phyloP scores from a whole-genome alignment of 192 early-diverging fungal genomes.

The Backusella australiensis region DNA sequence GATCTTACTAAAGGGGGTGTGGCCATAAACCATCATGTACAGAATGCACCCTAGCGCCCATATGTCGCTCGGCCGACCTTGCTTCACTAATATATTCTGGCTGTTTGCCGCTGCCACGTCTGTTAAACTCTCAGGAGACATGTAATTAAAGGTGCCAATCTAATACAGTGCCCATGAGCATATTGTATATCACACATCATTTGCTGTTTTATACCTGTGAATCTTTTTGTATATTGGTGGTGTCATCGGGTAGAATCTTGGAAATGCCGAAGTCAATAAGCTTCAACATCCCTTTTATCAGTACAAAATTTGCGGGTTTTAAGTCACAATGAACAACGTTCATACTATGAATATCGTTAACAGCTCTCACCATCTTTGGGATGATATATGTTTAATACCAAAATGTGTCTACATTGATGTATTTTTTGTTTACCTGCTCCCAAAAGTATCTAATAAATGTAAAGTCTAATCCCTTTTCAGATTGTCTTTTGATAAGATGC shows the following conservation, averaged over 20 bases:
- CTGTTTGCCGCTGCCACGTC: background rate
- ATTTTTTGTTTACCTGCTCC: constrained; percentile 59
- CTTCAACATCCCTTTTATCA: constrained; percentile 83
- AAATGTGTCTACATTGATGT: background rate
- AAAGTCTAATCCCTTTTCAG: constrained; percentile 54
- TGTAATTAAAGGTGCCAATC: constrained; percentile 91
- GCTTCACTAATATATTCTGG: background rate
- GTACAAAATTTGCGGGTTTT: constrained; percentile 95
- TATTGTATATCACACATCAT: too few species aligned
- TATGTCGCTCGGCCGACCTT: constrained; percentile 65
- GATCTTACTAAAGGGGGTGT: constrained; percentile 78
- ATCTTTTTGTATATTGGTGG: constrained; percentile 90
- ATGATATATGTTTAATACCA: background rate
- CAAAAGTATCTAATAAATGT: constrained; percentile 83
- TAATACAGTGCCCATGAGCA: too few species aligned
- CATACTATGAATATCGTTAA: constrained; percentile 80
- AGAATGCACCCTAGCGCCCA: constrained; percentile 94
- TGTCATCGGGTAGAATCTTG: constrained; percentile 90
- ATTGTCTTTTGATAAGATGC: constrained; percentile 50
- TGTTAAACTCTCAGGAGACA: constrained; percentile 81
- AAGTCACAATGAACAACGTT: constrained; percentile 92
- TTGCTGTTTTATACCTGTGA: constrained; percentile 48
- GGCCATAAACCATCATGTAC: constrained; percentile 88
- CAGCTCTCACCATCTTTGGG: constrained; percentile 83
- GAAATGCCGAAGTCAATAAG: constrained; percentile 98